Conservation (phyloP, 306 rosid species). For the Cyclanthera cordifolia region DNA sequence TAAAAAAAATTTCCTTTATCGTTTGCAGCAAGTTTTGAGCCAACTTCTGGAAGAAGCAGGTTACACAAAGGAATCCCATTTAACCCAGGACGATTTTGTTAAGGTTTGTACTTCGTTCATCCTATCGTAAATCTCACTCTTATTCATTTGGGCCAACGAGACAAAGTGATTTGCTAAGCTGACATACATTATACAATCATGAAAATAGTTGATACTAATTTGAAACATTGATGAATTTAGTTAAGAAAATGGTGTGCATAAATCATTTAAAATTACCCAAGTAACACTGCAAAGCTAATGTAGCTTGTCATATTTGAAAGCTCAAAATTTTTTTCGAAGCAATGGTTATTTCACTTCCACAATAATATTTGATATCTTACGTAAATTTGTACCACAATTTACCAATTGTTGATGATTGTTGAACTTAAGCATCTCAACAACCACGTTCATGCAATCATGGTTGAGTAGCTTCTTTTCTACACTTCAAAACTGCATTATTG, state of each 20-base stretch:
- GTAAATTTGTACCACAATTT: not conserved
- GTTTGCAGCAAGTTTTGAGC: slow-evolving; percentile 49
- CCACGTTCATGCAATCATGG: not conserved
- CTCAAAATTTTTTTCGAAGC: not conserved
- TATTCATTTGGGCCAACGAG: not conserved
- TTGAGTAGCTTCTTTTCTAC: not conserved
- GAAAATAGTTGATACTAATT: not conserved
- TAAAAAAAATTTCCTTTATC: slow-evolving; percentile 13
- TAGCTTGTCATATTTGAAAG: not conserved
- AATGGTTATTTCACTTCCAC: not conserved
- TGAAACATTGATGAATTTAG: not conserved
- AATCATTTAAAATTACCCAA: not conserved
- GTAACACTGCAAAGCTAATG: not conserved
- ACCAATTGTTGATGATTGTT: not conserved
- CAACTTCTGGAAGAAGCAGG: slow-evolving; percentile 75
- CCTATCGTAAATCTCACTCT: not conserved
- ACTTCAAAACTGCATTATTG: not conserved
- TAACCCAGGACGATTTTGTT: slow-evolving; percentile 54
- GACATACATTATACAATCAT: not conserved
- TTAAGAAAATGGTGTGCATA: not conserved
- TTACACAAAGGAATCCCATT: slow-evolving; percentile 47
- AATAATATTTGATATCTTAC: slow-evolving; percentile 3
- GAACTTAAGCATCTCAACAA: slow-evolving; percentile 1
- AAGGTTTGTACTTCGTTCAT: slow-evolving; percentile 34
- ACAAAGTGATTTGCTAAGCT: not conserved